Base-by-base conservation (phyloP, 345 rosid species). In the Dipteronia sinensis region DNA sequence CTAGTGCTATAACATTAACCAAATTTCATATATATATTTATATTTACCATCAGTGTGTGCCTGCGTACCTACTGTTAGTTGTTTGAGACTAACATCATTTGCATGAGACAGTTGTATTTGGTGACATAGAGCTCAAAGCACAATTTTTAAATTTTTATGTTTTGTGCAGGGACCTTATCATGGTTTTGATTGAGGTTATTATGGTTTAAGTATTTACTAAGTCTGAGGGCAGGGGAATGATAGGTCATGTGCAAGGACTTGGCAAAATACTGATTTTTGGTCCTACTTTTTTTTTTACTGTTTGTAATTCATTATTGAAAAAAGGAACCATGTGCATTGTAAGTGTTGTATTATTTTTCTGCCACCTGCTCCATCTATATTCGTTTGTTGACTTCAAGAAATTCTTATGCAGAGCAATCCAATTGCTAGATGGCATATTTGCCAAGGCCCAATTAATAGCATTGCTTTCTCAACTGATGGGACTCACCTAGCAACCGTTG, bases 361-460 rank as follows among this genome's bases (percentile, higher is more conserved):
- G 40, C 46, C 17, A 27, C 55, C 56, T 7, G 59, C 70, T 76
- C 65, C 49, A 42, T 22, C 59, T 17, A 69, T 72, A 31, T 58
- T 78, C 63, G 27, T 27, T 71, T 80, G 58, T 70, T 87, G 49
- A 86, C 66, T 80, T 76, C 20, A 15, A 40, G 46, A 51, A 73
- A 69, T 78, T 76, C 83, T 49, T 71, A 55, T 90, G 90, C 92
- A 97, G 99, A 93, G 98, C 81, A 94, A 97, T 81, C 99, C 99
- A 46, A 80, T 94, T 71, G 94, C 98, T 15, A 92, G 99, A 85
- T 97, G 99, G 99, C 99, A 94, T 87, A 88, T 93, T 69, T 90
- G 98, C 85, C 98, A 89, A 85, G 95, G 98, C 83, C 85, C 99
- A 83, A 88, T 97, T 55, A 97, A 97, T 84, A 85, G 94, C 87